Evolutionary conservation across 371 early-diverging fungal species (phyloP), one percentile per base, ranked within the genome.

Genomic region (Mucor ambiguus): DNA sequence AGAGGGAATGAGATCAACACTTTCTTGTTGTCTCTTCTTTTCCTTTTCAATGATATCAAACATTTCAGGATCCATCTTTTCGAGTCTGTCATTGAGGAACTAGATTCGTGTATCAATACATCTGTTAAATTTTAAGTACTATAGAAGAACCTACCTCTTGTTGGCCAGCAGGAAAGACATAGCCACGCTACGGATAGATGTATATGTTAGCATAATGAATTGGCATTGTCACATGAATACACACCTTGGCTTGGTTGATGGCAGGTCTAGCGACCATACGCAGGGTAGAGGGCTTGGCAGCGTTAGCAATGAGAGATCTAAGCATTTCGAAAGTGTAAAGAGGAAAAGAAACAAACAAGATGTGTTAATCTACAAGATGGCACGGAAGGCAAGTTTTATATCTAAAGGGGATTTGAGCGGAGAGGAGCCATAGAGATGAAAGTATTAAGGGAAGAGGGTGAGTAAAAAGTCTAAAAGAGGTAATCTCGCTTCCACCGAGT

Each of bases 1-100:
- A 49, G 97, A 97, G 38, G 99, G 97, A 73, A 99, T 99, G 75
- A 99, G 85, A 62, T 93, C 93, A 62, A 99, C 89, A 46, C 91
- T 87, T 37, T 95, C 95, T 59, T 94, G 86, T 87, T 99, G 99
- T 76, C 99, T 90, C 72, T 87, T 89, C 87, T 98, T 98, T 84
- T 99, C 99, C 28, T 81, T 79, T 78, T 97, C 95, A 73, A 99
- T 94, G 69, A 99, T 93, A 72, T 95, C 87, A 74, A 87, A 91
- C 80, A 99, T 86, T 78, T 97, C 97, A 11, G 96, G 96, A 79
- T 99, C 99, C 60, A 78, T 84, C 58, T 85, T 82, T 59, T 85
- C 80, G 67, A 94, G 76, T 58, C 85, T 84, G 58, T 81, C 77
- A 76, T 93, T 93, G 41, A 93, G 85, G 59, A 86, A 81, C 85